These are phyloP conservation scores for Zasmidium cellare DNA, from an alignment of 2,329 filamentous ascomycete species.

Conservation along the genomic window DNA sequence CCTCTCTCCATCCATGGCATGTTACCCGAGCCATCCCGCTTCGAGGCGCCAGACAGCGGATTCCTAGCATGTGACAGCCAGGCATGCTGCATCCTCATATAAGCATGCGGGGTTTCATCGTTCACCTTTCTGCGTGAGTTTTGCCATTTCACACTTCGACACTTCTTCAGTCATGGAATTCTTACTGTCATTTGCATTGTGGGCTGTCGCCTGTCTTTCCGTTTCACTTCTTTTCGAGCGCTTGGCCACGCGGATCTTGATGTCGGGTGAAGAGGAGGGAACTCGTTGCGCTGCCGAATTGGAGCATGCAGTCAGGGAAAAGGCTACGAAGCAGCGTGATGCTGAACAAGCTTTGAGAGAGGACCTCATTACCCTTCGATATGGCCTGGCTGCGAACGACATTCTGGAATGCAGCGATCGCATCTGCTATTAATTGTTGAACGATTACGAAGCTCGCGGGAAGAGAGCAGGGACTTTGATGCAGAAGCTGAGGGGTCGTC, in stretches of 20 bases:
- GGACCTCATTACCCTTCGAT: not conserved
- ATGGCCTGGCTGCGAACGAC: not conserved
- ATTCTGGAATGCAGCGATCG: constrained; percentile 1
- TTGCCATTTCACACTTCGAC: not conserved
- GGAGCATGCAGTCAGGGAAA: not conserved
- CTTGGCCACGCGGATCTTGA: not conserved
- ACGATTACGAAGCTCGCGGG: not conserved
- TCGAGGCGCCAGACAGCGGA: not conserved
- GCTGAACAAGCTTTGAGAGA: not conserved
- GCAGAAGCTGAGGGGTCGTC: no score
- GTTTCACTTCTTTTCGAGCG: constrained; percentile 1
- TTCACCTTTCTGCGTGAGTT: not conserved
- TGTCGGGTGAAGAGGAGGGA: not conserved
- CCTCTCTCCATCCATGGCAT: not conserved
- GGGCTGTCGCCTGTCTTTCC: constrained; percentile 3
- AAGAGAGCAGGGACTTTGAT: no score
- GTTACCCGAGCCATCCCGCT: not conserved
- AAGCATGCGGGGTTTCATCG: not conserved
- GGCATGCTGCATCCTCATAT: not conserved
- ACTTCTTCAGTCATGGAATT: not conserved
- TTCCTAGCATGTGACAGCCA: not conserved
- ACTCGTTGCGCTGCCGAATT: not conserved
- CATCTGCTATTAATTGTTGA: constrained; percentile 1
- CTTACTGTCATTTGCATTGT: constrained; percentile 1
- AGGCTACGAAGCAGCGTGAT: not conserved